Conservation (phyloP, 139 green algal species). For the Chlorella sp. region DNA sequence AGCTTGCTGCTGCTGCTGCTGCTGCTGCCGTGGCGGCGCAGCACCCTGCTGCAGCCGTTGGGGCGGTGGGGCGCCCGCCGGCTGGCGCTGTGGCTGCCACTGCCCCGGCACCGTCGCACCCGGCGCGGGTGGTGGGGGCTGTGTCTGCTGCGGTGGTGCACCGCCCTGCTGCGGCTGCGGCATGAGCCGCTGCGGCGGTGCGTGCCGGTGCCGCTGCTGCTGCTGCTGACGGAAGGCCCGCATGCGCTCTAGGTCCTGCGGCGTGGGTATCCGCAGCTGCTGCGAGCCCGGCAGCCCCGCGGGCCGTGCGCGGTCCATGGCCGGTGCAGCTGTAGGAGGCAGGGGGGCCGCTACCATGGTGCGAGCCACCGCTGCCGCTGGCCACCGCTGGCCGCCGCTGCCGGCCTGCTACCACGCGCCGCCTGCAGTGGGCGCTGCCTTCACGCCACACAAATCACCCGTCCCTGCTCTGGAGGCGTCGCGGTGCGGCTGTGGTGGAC, state of each 20-base stretch:
- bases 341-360: background rate
- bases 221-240: constrained; percentile 8
- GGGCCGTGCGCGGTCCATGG: constrained; percentile 3
- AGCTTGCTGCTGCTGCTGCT: background rate
- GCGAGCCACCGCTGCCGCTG: background rate
- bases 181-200: background rate
- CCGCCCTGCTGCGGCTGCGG: background rate
- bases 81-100: background rate
- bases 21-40: background rate
- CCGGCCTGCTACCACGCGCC: background rate
- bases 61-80: background rate
- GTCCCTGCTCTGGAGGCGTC: background rate
- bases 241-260: constrained; percentile 36
- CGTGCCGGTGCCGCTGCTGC: constrained; percentile 9
- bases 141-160: background rate
- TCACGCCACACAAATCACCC: background rate
- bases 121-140: background rate
- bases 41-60: constrained; percentile 3
- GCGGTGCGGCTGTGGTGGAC: background rate
- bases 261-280: constrained; percentile 36
- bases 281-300: background rate
- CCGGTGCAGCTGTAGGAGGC: no score
- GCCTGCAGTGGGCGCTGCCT: background rate
- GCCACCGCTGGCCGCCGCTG: background rate
- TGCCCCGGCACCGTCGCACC: background rate